Percentiles rank a stretch among this genome's conserved stretches.
Evolutionary conservation across 768 basidiomycete genomes (phyloP).

Genomic region (Hypsizygus marmoreus): DNA sequence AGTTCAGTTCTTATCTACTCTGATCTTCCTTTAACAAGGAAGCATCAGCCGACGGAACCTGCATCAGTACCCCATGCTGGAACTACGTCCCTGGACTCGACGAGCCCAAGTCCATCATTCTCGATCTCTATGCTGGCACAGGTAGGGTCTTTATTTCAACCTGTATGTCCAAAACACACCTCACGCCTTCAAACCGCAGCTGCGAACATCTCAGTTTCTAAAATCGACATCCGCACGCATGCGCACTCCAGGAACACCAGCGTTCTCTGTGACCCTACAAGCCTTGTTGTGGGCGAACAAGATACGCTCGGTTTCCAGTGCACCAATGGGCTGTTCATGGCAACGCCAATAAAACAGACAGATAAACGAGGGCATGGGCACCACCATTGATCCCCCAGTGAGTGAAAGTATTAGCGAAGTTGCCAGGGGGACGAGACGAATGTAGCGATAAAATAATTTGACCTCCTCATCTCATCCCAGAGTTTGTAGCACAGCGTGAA

Average conservation of each 20-base stretch:
- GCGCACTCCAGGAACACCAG: slow-evolving; percentile 24
- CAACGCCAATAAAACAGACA: too few relatives aligned
- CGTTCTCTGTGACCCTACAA: slow-evolving; percentile 32
- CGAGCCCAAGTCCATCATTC: slow-evolving; percentile 35
- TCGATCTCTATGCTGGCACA: slow-evolving; percentile 37
- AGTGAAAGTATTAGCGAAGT: too few relatives aligned
- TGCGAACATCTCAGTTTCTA: slow-evolving; percentile 24
- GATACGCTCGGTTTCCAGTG: slow-evolving; percentile 33
- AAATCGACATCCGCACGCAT: slow-evolving; percentile 29
- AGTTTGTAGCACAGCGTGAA: too few relatives aligned
- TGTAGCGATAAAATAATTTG: too few relatives aligned
- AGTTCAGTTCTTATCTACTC: slow-evolving; percentile 11
- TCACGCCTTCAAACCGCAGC: slow-evolving; percentile 16
- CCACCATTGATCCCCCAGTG: too few relatives aligned
- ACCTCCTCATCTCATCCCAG: too few relatives aligned
- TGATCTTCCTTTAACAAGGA: neutral
- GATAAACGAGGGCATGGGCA: too few relatives aligned
- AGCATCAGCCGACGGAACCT: slow-evolving; percentile 35
- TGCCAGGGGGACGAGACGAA: too few relatives aligned
- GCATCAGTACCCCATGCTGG: slow-evolving; percentile 41
- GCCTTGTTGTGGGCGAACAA: slow-evolving; percentile 29
- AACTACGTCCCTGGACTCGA: slow-evolving; percentile 37
- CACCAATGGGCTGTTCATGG: slow-evolving; percentile 26
- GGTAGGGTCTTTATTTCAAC: slow-evolving; percentile 19
- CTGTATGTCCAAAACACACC: neutral